A percentile compares a stretch with the other conserved stretches of the same genome.
Evolutionary conservation across 768 basidiomycete genomes (phyloP).

Genomic region (Tremella yokohamensis): DNA sequence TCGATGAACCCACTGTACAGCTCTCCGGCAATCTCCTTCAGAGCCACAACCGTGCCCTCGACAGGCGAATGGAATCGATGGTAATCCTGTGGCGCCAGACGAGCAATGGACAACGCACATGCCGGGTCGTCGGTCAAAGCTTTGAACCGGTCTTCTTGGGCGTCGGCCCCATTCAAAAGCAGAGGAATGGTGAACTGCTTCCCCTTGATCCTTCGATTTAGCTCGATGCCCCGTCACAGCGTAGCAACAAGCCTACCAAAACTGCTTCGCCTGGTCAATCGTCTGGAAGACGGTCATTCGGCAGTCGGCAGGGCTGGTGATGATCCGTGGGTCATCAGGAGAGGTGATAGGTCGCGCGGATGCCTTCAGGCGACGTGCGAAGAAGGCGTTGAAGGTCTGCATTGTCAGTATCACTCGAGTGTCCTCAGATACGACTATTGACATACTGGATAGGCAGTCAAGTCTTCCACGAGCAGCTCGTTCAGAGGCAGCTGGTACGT

Average conservation of each 20-base stretch:
- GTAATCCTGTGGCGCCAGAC: conserved; percentile 76
- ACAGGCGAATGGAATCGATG: conserved; percentile 74
- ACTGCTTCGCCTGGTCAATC: conserved; percentile 60
- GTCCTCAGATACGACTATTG: not conserved
- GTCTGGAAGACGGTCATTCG: conserved; percentile 67
- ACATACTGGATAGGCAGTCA: conserved; percentile 57
- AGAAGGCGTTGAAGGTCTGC: conserved; percentile 72
- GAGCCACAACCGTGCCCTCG: conserved; percentile 56
- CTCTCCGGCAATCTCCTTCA: conserved; percentile 48
- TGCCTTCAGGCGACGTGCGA: conserved; percentile 61
- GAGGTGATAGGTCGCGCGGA: conserved; percentile 63
- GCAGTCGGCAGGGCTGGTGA: conserved; percentile 70
- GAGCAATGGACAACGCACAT: conserved; percentile 61
- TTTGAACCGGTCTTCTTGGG: conserved; percentile 48
- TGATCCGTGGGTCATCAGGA: conserved; percentile 56
- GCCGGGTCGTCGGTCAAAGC: conserved; percentile 41
- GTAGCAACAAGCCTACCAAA: conserved; percentile 58
- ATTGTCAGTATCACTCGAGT: not conserved
- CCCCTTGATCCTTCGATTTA: conserved; percentile 60
- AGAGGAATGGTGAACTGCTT: conserved; percentile 64
- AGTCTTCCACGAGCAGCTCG: conserved; percentile 65
- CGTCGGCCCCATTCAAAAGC: conserved; percentile 57
- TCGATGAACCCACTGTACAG: conserved; percentile 40
- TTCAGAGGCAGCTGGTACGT: conserved; percentile 56
- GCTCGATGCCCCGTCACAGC: not conserved